Percentiles rank a stretch among this genome's conserved stretches.
These are phyloP conservation scores for Kluyveromyces dobzhanskii DNA, from an alignment of 805 yeast genomes.

Conservation along the genomic window DNA sequence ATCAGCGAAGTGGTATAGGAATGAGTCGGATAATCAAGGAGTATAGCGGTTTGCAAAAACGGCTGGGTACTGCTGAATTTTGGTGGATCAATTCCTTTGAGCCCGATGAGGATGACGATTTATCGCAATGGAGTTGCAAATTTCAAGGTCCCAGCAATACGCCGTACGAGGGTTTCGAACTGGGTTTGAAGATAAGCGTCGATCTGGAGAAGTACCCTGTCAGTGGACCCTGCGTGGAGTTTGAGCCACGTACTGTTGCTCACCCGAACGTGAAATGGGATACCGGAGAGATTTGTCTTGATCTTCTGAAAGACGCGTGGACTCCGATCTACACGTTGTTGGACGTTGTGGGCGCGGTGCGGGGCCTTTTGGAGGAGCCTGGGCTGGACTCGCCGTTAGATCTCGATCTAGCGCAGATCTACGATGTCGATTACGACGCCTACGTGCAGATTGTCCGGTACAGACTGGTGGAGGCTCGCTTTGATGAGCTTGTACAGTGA, in stretches of 20 bases:
- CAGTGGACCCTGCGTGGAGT: slow-evolving; percentile 43
- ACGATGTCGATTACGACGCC: slow-evolving; percentile 39
- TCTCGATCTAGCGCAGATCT: slow-evolving; percentile 58
- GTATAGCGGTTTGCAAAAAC: slow-evolving; percentile 2
- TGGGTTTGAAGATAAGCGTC: slow-evolving; percentile 41
- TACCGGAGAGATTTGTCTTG: slow-evolving; percentile 66
- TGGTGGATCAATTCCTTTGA: slow-evolving; percentile 19
- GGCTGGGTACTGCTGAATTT: slow-evolving; percentile 3
- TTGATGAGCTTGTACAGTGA: too few species aligned
- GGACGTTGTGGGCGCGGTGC: slow-evolving; percentile 47
- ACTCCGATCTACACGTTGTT: slow-evolving; percentile 67
- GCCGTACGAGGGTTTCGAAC: slow-evolving; percentile 43
- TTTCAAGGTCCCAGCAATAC: slow-evolving; percentile 46
- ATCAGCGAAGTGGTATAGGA: too few species aligned
- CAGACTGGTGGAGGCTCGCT: slow-evolving; percentile 2
- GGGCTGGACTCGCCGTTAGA: slow-evolving; percentile 68
- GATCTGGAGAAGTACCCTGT: slow-evolving; percentile 43
- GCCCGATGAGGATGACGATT: slow-evolving; percentile 38
- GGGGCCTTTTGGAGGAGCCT: slow-evolving; percentile 51
- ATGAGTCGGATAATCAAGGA: slow-evolving; percentile 7
- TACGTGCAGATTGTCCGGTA: slow-evolving; percentile 36
- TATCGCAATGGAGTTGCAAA: slow-evolving; percentile 44
- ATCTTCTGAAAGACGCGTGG: slow-evolving; percentile 52
- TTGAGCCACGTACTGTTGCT: slow-evolving; percentile 32
- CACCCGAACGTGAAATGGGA: slow-evolving; percentile 43